Percentiles rank a stretch among this genome's conserved stretches.
Evolutionary conservation across 148 eudicot species (phyloP).

Genomic region (Cornus kousa): DNA sequence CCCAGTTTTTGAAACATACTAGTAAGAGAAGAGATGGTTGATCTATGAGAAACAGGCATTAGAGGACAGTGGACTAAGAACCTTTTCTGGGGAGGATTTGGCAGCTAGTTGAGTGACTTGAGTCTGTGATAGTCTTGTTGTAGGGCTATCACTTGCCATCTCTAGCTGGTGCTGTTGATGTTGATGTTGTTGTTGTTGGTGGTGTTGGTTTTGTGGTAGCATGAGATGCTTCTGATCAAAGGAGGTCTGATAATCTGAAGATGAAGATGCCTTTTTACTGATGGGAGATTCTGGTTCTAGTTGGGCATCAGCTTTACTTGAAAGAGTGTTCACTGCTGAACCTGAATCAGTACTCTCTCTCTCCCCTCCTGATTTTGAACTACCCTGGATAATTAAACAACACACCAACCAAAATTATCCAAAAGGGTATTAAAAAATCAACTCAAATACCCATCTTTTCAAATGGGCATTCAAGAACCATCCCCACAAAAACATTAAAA

Average conservation of each 20-base stretch:
- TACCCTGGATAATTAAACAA: conserved; percentile 40
- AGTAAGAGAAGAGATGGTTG: background rate
- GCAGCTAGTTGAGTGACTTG: conserved; percentile 33
- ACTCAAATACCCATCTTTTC: background rate
- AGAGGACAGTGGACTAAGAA: conserved; percentile 15
- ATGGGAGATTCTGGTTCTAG: conserved; percentile 67
- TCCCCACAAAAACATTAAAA: background rate
- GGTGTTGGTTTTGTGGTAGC: conserved; percentile 29
- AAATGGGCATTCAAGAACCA: background rate
- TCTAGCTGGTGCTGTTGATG: conserved; percentile 34
- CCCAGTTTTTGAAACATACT: conserved; percentile 20
- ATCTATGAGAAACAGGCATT: background rate
- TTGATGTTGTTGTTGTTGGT: conserved; percentile 13
- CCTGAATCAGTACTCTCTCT: conserved; percentile 71
- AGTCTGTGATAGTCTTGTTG: conserved; percentile 43
- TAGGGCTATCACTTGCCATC: conserved; percentile 47
- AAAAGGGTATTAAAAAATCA: conserved; percentile 21
- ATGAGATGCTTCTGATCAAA: conserved; percentile 28
- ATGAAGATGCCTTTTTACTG: conserved; percentile 38
- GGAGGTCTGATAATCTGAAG: conserved; percentile 22
- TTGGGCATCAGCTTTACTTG: conserved; percentile 54
- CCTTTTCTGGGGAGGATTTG: conserved; percentile 64
- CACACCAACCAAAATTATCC: conserved; percentile 1
- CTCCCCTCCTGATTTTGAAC: conserved; percentile 62
- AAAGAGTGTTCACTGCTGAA: conserved; percentile 68